Conservation (phyloP, 306 rosid species). For the Betula pendula region DNA sequence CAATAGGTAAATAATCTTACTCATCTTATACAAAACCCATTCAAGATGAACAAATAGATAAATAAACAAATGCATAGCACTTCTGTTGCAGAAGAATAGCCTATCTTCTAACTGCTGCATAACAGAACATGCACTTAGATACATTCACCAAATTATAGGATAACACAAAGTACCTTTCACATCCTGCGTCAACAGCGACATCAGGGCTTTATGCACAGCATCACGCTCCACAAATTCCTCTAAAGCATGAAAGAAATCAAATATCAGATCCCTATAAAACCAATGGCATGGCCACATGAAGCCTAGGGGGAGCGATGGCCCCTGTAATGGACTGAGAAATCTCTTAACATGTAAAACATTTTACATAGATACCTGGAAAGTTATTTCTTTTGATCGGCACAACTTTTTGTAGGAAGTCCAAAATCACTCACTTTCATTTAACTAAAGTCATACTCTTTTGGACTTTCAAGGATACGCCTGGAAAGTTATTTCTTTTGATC, state of each 20-base stretch:
- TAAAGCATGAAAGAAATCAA: conserved; percentile 29
- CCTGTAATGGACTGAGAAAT: not conserved
- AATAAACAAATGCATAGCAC: not conserved
- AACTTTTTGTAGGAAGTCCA: not conserved
- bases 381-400: not conserved
- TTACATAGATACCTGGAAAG: not conserved
- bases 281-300: not conserved
- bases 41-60: not conserved
- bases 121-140: not conserved
- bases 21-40: not conserved
- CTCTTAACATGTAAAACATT: not conserved
- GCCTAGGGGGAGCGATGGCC: no score
- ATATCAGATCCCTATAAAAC: conserved; percentile 37
- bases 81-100: not conserved
- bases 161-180: conserved; percentile 67
- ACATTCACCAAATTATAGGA: conserved; percentile 5
- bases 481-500: no score
- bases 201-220: conserved; percentile 93
- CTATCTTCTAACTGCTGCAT: not conserved
- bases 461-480: no score
- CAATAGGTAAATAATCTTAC: not conserved
- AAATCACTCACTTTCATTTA: not conserved
- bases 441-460: not conserved
- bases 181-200: conserved; percentile 95
- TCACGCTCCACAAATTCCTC: conserved; percentile 99